Evolutionary conservation across 306 rosid species (phyloP), one percentile per base, ranked within the genome.

Genomic region (Aeschynomene evenia): DNA sequence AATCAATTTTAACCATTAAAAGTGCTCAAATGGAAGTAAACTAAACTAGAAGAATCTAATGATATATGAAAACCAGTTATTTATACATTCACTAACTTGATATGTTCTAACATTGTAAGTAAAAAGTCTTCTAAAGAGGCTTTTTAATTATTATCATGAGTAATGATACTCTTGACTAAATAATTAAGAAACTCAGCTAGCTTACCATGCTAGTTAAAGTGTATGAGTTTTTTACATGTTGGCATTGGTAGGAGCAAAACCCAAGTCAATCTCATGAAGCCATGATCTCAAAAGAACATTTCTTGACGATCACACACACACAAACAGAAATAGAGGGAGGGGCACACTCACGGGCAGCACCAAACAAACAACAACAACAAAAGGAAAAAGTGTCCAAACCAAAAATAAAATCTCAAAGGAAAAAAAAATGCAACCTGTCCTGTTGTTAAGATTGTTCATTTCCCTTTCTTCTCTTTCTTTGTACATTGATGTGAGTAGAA

Each of bases 281-380:
- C 68, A 16, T 26, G 18, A 52, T 53, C 45, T 19, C 36, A 56
- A 57, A 52, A 66, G 80, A 84, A 85, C 78, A 85, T 88, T 66
- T n/a, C n/a, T 73, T 71, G 68, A 80, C 22, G 12, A 10, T 75
- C 82, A 72, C 83, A 68, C 83, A 73, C 75, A 79, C 72, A 83
- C 82, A 86, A 61, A 53, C 52, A 75, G 66, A 79, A n/a, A n/a
- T n/a, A n/a, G n/a, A n/a, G n/a, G n/a, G 82, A 75, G 68, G 63
- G 69, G 46, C 83, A 88, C 40, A 34, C 51, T 45, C 95, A 94
- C 92, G 96, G 95, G 96, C 88, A 84, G 55, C 80, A 77, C 85
- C 82, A 85, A 82, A 79, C 82, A 84, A 83, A 67, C 58, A 72
- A 58, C 63, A 73, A 81, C 82, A 77, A 80, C 80, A 71, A 85